A percentile compares a stretch with the other conserved stretches of the same genome.
phyloP scores from a whole-genome alignment of 106 monocot species.

The Platanthera guangdongensis region DNA sequence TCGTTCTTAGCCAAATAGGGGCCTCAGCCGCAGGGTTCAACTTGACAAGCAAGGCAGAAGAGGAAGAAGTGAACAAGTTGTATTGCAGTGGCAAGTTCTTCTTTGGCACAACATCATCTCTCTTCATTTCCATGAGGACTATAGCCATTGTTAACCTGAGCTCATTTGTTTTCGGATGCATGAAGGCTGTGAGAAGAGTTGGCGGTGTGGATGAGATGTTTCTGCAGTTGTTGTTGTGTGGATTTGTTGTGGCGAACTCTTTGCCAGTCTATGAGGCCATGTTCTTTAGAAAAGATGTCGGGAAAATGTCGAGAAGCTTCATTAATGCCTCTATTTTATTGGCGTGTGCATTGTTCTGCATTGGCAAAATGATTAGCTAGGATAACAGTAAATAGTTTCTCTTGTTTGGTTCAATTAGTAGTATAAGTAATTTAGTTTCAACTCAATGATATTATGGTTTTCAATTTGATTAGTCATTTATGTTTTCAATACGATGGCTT shows the following conservation, averaged over 20 bases:
- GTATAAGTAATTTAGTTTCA: too few species aligned
- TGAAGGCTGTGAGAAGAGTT: conserved; percentile 9
- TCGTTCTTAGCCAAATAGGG: conserved; percentile 29
- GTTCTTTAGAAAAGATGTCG: conserved; percentile 41
- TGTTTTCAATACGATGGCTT: too few species aligned
- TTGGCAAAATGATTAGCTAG: too few species aligned
- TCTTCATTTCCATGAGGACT: conserved; percentile 3
- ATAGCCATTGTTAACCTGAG: conserved; percentile 37
- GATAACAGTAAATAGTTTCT: too few species aligned
- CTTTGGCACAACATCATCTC: conserved; percentile 35
- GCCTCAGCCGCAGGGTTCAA: conserved; percentile 34
- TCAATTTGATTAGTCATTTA: too few species aligned
- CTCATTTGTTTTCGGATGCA: conserved; percentile 22
- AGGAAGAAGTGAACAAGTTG: conserved; percentile 26
- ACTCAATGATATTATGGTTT: too few species aligned
- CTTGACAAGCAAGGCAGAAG: conserved; percentile 53
- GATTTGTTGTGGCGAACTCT: conserved; percentile 42
- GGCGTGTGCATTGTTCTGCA: too few species aligned
- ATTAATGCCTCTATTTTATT: too few species aligned
- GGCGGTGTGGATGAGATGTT: conserved; percentile 25
- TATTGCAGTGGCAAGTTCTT: conserved; percentile 43
- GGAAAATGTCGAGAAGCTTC: conserved; percentile 32
- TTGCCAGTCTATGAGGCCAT: conserved; percentile 64
- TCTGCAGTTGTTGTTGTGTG: conserved; percentile 44
- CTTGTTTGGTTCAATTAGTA: too few species aligned